Evolutionary conservation across 2,329 filamentous ascomycete species (phyloP).

Genomic region (Calonectria henricotiae): DNA sequence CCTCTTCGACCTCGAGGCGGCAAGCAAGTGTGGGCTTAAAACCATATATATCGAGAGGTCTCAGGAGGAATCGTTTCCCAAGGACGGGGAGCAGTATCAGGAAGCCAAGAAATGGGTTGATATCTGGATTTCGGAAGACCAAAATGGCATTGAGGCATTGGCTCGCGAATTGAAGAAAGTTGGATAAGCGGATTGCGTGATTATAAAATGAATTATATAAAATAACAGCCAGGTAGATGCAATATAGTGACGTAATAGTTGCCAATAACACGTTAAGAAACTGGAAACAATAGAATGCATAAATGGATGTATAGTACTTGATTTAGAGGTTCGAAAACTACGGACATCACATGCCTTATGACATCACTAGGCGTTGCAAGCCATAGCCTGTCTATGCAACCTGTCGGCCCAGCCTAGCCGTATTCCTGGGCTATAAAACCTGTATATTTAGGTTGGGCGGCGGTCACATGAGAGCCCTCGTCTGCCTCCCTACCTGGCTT

Average conservation of each 20-base stretch:
- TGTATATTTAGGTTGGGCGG: constrained; percentile 15
- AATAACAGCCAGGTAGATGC: too few relatives aligned
- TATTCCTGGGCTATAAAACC: background rate
- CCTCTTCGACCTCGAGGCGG: constrained; percentile 78
- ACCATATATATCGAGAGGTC: constrained; percentile 83
- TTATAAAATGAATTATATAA: background rate
- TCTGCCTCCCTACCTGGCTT: too few relatives aligned
- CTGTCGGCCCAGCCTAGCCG: background rate
- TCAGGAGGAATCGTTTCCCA: constrained; percentile 75
- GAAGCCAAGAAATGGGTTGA: constrained; percentile 66
- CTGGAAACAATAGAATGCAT: background rate
- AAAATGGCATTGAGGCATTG: constrained; percentile 56
- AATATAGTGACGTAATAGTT: background rate
- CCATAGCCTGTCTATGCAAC: background rate
- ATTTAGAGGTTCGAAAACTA: background rate
- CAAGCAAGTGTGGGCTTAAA: constrained; percentile 75
- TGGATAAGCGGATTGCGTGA: constrained; percentile 13
- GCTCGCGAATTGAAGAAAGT: constrained; percentile 51
- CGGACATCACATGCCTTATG: constrained; percentile 4
- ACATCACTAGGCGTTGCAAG: background rate
- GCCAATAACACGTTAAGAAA: background rate
- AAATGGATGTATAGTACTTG: background rate
- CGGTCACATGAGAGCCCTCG: background rate
- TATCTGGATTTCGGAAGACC: constrained; percentile 57
- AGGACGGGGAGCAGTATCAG: constrained; percentile 67